Evolutionary conservation across 140 eudicot species (phyloP), one percentile per base, ranked within the genome.

Genomic region (Bidens hawaiensis): DNA sequence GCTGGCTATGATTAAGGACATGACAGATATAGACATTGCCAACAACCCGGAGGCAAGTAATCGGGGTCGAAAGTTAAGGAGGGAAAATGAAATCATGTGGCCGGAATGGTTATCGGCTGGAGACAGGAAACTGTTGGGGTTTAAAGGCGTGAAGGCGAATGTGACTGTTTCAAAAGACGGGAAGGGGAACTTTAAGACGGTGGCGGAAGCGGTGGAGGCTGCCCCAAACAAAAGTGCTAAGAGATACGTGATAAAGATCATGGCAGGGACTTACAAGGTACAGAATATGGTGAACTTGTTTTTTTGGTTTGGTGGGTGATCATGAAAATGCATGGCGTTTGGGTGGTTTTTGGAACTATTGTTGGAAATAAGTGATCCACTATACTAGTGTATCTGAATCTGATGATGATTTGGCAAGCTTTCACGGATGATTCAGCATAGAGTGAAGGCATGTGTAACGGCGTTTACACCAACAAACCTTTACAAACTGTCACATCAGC

Each of bases 101-200:
- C 81, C 76, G 0, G 28, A 54, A 19, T 76, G 81, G 81, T 41
- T 76, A 46, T 46, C 62, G 2, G 34, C 9, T 0, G 17, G 49
- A 15, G 76, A 76, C 45, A 70, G 81, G 40, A 64, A 48, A 21
- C 26, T 69, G 45, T 60, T 69, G 53, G 25, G 14, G 15, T 15
- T 16, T 2, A 0, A 3, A 12, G 26, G 42, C 6, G 31, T n/a
- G 28, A 16, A 3, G 18, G 21, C 71, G 0, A 50, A 72, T 27
- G 78, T 53, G 22, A 47, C 27, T 10, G 82, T 77, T 21, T 24
- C 70, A 1, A 9, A 31, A 23, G 36, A 71, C 21, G 82, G 78
- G 3, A 71, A 65, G 28, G 82, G 82, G 42, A 65, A 77, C 27
- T 77, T 40, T 28, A 65, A 36, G 24, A 77, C 70, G 0, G 67